These are phyloP conservation scores for Plenodomus lindquistii DNA, from an alignment of 2,329 filamentous ascomycete species.

Conservation along the genomic window DNA sequence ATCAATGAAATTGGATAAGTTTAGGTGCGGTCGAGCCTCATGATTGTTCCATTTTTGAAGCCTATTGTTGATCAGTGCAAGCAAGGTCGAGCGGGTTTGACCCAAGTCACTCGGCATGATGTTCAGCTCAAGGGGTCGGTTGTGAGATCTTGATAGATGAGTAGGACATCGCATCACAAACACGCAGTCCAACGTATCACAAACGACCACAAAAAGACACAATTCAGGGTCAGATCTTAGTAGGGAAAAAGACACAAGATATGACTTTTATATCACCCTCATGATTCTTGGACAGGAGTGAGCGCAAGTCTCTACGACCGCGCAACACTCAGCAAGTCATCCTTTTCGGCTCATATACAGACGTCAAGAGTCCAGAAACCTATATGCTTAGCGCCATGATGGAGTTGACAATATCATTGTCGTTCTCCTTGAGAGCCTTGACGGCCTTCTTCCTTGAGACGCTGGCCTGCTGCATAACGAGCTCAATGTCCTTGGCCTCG, in stretches of 20 bases:
- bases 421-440: constrained; percentile 98
- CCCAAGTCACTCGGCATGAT: no score
- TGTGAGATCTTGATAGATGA: no score
- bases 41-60: no score
- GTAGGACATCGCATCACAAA: no score
- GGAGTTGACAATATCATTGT: constrained; percentile 99
- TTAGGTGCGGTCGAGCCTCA: no score
- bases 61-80: no score
- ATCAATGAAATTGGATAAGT: no score
- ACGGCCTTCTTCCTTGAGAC: constrained; percentile 98
- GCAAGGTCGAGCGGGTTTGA: no score
- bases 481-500: constrained; percentile 98
- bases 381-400: constrained; percentile 88
- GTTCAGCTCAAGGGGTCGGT: no score
- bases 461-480: constrained; percentile 96
- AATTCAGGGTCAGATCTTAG: neutral
- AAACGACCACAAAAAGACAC: neutral
- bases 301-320: constrained; percentile 15
- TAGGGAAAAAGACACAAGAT: neutral
- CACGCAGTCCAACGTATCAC: neutral
- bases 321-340: constrained; percentile 17
- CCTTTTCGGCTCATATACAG: constrained; percentile 15
- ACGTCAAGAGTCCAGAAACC: constrained; percentile 14
- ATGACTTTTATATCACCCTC: neutral
- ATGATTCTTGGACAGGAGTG: constrained; percentile 30